These are phyloP conservation scores for Penicillium palitans DNA, from an alignment of 2,329 filamentous ascomycete genomes.

Conservation along the genomic window DNA sequence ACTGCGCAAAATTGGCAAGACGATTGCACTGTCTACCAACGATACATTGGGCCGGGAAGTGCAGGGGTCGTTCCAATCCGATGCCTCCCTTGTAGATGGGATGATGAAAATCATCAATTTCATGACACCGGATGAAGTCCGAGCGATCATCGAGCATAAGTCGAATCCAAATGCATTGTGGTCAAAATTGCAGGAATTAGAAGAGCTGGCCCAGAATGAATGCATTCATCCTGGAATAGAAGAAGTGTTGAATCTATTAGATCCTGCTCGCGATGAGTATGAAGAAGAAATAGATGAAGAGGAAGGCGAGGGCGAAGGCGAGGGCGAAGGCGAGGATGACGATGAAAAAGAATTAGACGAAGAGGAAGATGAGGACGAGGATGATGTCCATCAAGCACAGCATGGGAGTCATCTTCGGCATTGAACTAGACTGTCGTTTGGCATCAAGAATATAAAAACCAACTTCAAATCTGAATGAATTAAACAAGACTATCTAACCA, in stretches of 20 bases:
- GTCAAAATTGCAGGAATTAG: constrained; percentile 11
- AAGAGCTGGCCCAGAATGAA: background rate
- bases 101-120: constrained; percentile 8
- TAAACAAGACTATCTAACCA: too few species aligned
- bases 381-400: background rate
- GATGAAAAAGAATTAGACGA: background rate
- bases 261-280: background rate
- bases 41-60: constrained; percentile 17
- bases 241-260: background rate
- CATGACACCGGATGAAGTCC: constrained; percentile 6
- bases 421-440: background rate
- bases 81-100: constrained; percentile 8
- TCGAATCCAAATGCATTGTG: background rate
- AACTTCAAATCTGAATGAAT: background rate
- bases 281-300: background rate
- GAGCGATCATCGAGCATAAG: constrained; percentile 13
- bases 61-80: constrained; percentile 11
- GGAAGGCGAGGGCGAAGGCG: too few species aligned
- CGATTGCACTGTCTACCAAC: constrained; percentile 9
- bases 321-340: too few species aligned
- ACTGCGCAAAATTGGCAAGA: constrained; percentile 24
- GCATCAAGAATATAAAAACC: background rate
- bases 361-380: background rate
- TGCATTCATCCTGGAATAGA: constrained; percentile 5
- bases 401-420: background rate